Percentiles rank a stretch among this genome's conserved stretches.
Evolutionary conservation across 2,329 filamentous ascomycete genomes (phyloP).

Genomic region (Trichoderma hamatum): DNA sequence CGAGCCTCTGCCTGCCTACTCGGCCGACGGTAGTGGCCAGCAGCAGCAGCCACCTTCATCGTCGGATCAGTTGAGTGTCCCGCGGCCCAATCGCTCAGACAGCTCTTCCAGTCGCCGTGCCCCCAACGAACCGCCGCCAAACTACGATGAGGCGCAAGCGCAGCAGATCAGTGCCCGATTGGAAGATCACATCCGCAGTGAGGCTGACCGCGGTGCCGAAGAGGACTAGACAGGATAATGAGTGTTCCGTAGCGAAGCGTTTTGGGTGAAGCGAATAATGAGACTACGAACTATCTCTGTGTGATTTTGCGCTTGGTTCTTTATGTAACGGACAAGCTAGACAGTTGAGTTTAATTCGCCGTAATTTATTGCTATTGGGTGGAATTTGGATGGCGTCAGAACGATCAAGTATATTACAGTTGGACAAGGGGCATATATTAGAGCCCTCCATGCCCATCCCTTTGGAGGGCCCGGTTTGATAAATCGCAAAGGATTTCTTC

Average conservation of each 20-base stretch:
- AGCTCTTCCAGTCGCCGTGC: slow-evolving; percentile 45
- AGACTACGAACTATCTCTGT: slow-evolving; percentile 21
- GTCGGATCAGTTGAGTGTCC: slow-evolving; percentile 33
- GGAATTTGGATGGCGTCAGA: slow-evolving; percentile 21
- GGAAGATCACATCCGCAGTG: slow-evolving; percentile 73
- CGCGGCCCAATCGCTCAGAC: slow-evolving; percentile 39
- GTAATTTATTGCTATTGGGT: slow-evolving; percentile 24
- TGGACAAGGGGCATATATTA: slow-evolving; percentile 10
- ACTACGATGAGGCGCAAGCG: slow-evolving; percentile 89
- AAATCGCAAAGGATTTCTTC: background rate
- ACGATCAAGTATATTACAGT: slow-evolving; percentile 1
- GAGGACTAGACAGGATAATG: slow-evolving; percentile 20
- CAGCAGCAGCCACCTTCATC: slow-evolving; percentile 26
- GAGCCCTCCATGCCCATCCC: slow-evolving; percentile 4
- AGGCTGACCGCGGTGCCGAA: slow-evolving; percentile 62
- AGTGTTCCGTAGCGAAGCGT: slow-evolving; percentile 20
- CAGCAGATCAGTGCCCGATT: slow-evolving; percentile 61
- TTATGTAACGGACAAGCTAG: slow-evolving; percentile 9
- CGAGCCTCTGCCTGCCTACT: slow-evolving; percentile 87
- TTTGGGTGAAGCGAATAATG: slow-evolving; percentile 17
- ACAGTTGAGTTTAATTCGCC: background rate
- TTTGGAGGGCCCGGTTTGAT: slow-evolving; percentile 10
- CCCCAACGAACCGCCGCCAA: slow-evolving; percentile 80
- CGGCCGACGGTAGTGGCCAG: slow-evolving; percentile 54
- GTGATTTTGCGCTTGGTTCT: slow-evolving; percentile 22